A percentile compares a stretch with the other conserved stretches of the same genome.
phyloP scores from a whole-genome alignment of 208 protist species.

The Trypanosoma conorhini region DNA sequence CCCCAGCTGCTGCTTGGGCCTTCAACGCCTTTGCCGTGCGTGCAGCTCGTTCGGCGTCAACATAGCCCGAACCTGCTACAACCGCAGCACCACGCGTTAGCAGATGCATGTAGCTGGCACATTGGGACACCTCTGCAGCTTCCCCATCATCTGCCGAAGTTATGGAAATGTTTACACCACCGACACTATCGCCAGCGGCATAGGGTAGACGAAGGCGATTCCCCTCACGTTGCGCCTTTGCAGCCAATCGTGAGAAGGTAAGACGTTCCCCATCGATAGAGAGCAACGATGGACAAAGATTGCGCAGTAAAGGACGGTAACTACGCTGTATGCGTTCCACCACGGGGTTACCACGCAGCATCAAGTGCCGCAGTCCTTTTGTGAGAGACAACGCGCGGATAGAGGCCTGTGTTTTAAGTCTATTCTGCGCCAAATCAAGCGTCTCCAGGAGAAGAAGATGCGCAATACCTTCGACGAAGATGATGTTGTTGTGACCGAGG shows the following conservation, averaged over 20 bases:
- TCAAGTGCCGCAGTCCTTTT: constrained; percentile 56
- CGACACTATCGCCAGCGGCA: neutral
- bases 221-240: constrained; percentile 32
- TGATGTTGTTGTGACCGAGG: constrained; percentile 76
- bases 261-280: constrained; percentile 70
- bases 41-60: constrained; percentile 33
- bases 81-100: constrained; percentile 64
- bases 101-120: constrained; percentile 61
- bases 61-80: constrained; percentile 52
- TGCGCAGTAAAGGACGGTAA: constrained; percentile 65
- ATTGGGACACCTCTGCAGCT: constrained; percentile 16
- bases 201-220: constrained; percentile 38
- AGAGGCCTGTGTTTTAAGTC: constrained; percentile 46
- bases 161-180: neutral
- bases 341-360: constrained; percentile 78
- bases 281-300: constrained; percentile 79
- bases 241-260: constrained; percentile 44
- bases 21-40: constrained; percentile 42
- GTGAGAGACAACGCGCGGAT: constrained; percentile 78
- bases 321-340: constrained; percentile 30
- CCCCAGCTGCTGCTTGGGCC: constrained; percentile 17
- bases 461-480: constrained; percentile 59
- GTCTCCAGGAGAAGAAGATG: constrained; percentile 85
- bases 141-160: neutral
- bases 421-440: constrained; percentile 82